A percentile compares a stretch with the other conserved stretches of the same genome.
Conservation (phyloP, 345 rosid species). For the Euphorbia tirucalli region DNA sequence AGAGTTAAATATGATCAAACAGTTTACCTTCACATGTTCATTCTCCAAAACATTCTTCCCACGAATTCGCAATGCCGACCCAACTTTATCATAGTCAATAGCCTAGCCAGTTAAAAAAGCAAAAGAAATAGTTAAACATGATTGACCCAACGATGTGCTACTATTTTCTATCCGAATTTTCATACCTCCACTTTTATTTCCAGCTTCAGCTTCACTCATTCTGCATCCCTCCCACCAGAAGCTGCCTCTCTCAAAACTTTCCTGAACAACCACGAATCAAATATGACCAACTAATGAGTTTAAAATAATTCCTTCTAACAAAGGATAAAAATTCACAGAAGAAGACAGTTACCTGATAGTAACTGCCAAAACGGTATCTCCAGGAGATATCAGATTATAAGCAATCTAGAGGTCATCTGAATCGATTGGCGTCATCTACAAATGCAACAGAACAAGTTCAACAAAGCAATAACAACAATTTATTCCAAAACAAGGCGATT, state of each 20-base stretch:
- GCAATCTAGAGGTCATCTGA: constrained; percentile 91
- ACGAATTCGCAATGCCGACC: constrained; percentile 77
- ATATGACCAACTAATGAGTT: neutral
- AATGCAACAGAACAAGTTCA: neutral
- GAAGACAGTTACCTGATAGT: constrained; percentile 62
- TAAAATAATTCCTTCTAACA: too few species aligned
- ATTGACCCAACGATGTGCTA: constrained; percentile 3
- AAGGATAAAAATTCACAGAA: too few species aligned
- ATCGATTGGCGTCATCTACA: constrained; percentile 76
- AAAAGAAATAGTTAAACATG: neutral
- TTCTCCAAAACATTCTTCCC: constrained; percentile 86
- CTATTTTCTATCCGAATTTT: too few species aligned
- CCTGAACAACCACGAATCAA: constrained; percentile 37
- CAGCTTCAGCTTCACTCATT: too few species aligned
- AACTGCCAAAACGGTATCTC: constrained; percentile 79
- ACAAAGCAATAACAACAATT: neutral
- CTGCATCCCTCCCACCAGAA: too few species aligned
- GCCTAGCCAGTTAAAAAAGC: constrained; percentile 37
- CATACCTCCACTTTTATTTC: too few species aligned
- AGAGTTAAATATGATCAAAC: constrained; percentile 1
- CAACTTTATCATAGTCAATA: constrained; percentile 71
- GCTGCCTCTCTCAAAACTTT: constrained; percentile 76
- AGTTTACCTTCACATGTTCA: constrained; percentile 78
- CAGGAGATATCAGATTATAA: constrained; percentile 71
- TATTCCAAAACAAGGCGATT: neutral